Evolutionary conservation across 2,329 filamentous ascomycete genomes (phyloP), one percentile per base, ranked within the genome.

Genomic region (Venturia asperata): DNA sequence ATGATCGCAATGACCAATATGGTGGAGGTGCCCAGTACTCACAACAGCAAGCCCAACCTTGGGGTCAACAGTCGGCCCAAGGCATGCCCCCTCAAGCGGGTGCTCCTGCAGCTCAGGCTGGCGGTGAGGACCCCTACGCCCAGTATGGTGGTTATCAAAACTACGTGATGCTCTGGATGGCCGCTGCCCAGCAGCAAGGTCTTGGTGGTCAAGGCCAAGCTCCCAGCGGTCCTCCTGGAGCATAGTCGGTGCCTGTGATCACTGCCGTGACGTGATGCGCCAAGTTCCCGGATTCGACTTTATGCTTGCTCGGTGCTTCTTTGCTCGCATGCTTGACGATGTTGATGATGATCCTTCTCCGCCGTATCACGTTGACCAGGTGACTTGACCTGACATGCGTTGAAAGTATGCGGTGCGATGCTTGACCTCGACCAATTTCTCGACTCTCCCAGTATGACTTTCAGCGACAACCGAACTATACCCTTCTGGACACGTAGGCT

Each of bases 71-170:
- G 60, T 71, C 72, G 43, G 69, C 68, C 69, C 70, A 63, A 66
- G 72, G 66, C 68, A 70, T 69, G 17, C 21, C 41, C 37, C 30
- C 21, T 43, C 67, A 68, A 61, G 62, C 62, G 55, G 64, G 65
- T 60, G 67, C 65, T n/a, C 73, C 76, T 71, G 76, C 82, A 70
- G 79, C 77, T 67, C 80, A 82, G 68, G 89, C 90, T 71, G 87
- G 87, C 0, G 69, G 68, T 64, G 72, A 43, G 11, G 65, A 66
- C 43, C 65, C 63, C 24, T 94, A 94, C 76, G 90, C 90, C 66
- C 82, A 87, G 66, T 94, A 92, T 77, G 90, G 90, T 69, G 90
- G 90, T 67, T 93, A 93, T 75, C 84, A 92, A 70, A 88, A 88
- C 70, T 94, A 93, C 74, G 77, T 91, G 66, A 85, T 88, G 49